A percentile compares a stretch with the other conserved stretches of the same genome.
phyloP scores from a whole-genome alignment of 257 asterid genomes.

The Solanum chaucha region DNA sequence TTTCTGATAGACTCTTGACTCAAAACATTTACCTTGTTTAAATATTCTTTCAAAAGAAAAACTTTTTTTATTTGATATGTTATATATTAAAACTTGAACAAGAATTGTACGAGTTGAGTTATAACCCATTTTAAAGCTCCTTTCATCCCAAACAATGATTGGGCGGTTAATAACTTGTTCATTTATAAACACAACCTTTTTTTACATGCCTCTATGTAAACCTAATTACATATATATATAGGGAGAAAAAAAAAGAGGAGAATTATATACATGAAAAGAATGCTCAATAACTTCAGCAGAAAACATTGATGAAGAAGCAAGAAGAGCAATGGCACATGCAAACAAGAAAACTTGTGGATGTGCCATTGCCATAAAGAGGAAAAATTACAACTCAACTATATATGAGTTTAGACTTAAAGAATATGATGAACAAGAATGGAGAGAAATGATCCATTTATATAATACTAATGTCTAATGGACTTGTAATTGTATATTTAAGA shows the following conservation, averaged over 20 bases:
- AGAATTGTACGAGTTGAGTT: neutral
- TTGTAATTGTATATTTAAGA: neutral
- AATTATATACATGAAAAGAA: neutral
- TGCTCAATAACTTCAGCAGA: neutral
- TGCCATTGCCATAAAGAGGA: neutral
- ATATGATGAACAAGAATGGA: neutral
- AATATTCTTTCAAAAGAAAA: neutral
- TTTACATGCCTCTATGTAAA: neutral
- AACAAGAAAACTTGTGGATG: neutral
- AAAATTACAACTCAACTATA: neutral
- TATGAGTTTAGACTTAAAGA: neutral
- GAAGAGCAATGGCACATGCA: constrained; percentile 1
- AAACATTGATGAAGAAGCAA: neutral
- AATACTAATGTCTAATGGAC: neutral
- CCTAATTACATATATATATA: neutral
- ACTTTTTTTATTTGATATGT: neutral
- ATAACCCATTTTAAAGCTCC: neutral
- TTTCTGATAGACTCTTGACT: neutral
- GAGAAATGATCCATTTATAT: neutral
- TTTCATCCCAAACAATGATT: neutral
- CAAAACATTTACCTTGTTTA: neutral
- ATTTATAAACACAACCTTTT: neutral
- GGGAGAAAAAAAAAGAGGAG: neutral
- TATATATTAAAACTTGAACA: neutral
- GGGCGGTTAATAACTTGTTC: neutral